Base-by-base conservation (phyloP, 2,329 filamentous ascomycete genomes). In the Pseudogymnoascus sp. region DNA sequence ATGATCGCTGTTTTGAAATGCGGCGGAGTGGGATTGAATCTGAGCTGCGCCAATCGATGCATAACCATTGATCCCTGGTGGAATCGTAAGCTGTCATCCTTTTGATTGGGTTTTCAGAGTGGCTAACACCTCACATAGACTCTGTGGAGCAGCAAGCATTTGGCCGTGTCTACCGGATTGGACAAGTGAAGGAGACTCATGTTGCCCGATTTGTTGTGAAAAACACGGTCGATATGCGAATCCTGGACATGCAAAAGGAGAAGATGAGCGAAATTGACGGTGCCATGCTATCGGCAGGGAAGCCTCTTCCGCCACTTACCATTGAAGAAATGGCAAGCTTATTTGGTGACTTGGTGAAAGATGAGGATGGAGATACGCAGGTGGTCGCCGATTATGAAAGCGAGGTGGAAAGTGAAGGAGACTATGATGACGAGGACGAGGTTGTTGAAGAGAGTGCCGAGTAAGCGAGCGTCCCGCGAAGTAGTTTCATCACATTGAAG, bases 111-210 rank as follows among this genome's bases (percentile, higher is more conserved):
- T 21, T 21, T 21, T 21, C 21, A 3, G 21, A 21, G 21, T 21
- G 21, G 21, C 36, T 40, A 24, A 59, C 17, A 5, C 57, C 10
- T 9, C 6, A 3, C 9, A 59, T 17, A 59, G 57, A 71, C 36
- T 66, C 64, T 4, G 69, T 71, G 2, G 85, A 90, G 66, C 74
- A 84, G n/a, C 88, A 90, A 67, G 85, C 82, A 0, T 79, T 79
- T 39, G 74, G 74, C 1, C 81, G 88, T 0, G 81, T 90, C 0
- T 82, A 81, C 66, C 79, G 88, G 4, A 84, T 86, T 2, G 87
- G 87, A 0, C 89, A 93, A 64, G 64, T 68, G 0, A 81, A 85
- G 41, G 74, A 82, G 35, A 85, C 86, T 0, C 74, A 82, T 9
- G 79, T 88, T 62, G 78, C 82, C 0, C 78, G 84, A 0, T 76